Evolutionary conservation across 106 monocot species (phyloP), one percentile per base, ranked within the genome.

Genomic region (Acorus calamus): DNA sequence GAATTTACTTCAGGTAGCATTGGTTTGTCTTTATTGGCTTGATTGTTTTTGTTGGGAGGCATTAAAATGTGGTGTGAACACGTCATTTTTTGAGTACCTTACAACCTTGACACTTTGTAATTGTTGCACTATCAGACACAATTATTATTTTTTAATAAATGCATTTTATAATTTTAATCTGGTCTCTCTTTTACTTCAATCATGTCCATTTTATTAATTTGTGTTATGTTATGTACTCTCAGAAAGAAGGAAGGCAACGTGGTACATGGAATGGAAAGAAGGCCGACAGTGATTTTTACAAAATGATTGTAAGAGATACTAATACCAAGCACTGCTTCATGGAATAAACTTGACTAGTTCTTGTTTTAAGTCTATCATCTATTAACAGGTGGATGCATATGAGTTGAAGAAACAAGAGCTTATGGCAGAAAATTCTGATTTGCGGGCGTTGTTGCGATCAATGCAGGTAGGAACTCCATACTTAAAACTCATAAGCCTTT

Each of bases 231-330:
- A 5, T 49, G 56, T 74, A 8, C 47, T 53, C 60, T 75, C 77
- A 98, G 98, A 98, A 92, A 98, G 98, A 98, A 81, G 98, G 98
- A 41, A 84, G 92, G 9, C 98, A 92, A 49, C 84, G 92, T 51
- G 98, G 98, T 59, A 98, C 98, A 54, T 92, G 98, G 98, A 98
- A 81, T 73, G 92, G 98, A 66, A 98, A 92, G 77, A 98, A 98
- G 77, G 88, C 92, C 49, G 98, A 98, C 70, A 83, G 56, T 65
- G 98, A 98, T 75, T 98, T 92, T 43, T 88, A 70, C 59, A 91
- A 98, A 74, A 98, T 88, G 88, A 98, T 98, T 77, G 96, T 98
- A 85, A 70, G 78, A 46, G 54, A 73, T 8, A 62, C 44, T 9
- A 44, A 64, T 8, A 63, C 56, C 10, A n/a, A 4, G 53, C 12